Evolutionary conservation across 306 rosid genomes (phyloP).

Genomic region (Vigna unguiculata): DNA sequence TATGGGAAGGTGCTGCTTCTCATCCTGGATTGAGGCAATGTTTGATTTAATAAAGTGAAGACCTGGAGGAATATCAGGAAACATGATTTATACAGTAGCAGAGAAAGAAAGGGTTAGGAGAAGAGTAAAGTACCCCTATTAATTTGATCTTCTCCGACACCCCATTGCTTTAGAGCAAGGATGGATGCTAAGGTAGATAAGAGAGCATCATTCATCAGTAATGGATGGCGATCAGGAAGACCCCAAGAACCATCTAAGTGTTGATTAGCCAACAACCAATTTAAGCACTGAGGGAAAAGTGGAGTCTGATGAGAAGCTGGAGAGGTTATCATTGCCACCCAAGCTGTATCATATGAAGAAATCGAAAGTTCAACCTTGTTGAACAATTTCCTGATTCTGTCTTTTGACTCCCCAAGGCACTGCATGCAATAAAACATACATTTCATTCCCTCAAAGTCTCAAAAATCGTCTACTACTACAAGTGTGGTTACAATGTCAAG

Average conservation of each 20-base stretch:
- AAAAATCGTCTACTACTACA: background rate
- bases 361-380: constrained; percentile 72
- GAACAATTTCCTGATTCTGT: constrained; percentile 68
- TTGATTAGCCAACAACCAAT: constrained; percentile 81
- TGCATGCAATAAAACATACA: constrained; percentile 36
- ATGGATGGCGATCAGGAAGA: constrained; percentile 53
- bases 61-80: constrained; percentile 57
- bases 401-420: constrained; percentile 65
- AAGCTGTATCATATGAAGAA: constrained; percentile 90
- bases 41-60: constrained; percentile 73
- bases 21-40: constrained; percentile 66
- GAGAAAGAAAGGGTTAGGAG: constrained; percentile 14
- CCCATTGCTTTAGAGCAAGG: constrained; percentile 78
- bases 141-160: constrained; percentile 67
- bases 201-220: constrained; percentile 70
- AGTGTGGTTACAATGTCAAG: background rate
- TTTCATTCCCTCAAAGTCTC: constrained; percentile 9
- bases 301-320: constrained; percentile 59
- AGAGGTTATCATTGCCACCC: constrained; percentile 93
- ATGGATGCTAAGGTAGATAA: constrained; percentile 75
- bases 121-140: constrained; percentile 56
- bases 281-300: constrained; percentile 73
- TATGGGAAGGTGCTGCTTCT: constrained; percentile 68
- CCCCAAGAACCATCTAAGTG: constrained; percentile 88
- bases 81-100: constrained; percentile 22